Evolutionary conservation across 306 rosid species (phyloP).

Genomic region (Purshia tridentata): DNA sequence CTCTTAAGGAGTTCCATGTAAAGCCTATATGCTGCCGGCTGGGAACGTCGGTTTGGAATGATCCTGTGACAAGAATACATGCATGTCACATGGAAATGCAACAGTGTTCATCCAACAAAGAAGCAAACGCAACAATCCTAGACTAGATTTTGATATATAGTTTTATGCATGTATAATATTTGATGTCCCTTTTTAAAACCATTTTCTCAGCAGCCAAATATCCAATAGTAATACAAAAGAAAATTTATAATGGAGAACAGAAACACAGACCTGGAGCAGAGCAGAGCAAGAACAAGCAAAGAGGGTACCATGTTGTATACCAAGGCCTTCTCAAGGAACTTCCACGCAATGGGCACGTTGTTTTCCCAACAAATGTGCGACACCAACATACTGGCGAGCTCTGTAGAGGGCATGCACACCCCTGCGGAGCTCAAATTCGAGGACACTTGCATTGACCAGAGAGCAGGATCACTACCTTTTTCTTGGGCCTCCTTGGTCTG

Average conservation of each 20-base stretch:
- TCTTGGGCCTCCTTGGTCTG: slow-evolving; percentile 58
- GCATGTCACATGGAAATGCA: neutral
- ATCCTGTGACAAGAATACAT: slow-evolving; percentile 51
- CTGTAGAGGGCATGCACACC: slow-evolving; percentile 56
- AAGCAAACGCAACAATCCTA: neutral
- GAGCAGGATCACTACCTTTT: slow-evolving; percentile 66
- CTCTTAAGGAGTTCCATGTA: slow-evolving; percentile 77
- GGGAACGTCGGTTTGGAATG: slow-evolving; percentile 66
- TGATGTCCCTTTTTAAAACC: too few species aligned
- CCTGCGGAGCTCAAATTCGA: slow-evolving; percentile 65
- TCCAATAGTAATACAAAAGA: neutral
- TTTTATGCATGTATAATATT: too few species aligned
- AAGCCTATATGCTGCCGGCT: slow-evolving; percentile 81
- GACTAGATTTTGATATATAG: too few species aligned
- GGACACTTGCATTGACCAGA: slow-evolving; percentile 70
- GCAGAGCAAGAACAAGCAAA: slow-evolving; percentile 63
- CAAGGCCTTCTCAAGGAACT: slow-evolving; percentile 71
- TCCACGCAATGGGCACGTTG: slow-evolving; percentile 73
- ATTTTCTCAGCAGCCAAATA: too few species aligned
- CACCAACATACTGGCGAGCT: slow-evolving; percentile 58
- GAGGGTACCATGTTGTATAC: slow-evolving; percentile 63
- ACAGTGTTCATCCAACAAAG: neutral
- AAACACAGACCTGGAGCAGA: slow-evolving; percentile 52
- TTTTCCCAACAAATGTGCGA: slow-evolving; percentile 87
- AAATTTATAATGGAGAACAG: neutral